Evolutionary conservation across 371 early-diverging fungal species (phyloP).

Genomic region (Mucor sp.): DNA sequence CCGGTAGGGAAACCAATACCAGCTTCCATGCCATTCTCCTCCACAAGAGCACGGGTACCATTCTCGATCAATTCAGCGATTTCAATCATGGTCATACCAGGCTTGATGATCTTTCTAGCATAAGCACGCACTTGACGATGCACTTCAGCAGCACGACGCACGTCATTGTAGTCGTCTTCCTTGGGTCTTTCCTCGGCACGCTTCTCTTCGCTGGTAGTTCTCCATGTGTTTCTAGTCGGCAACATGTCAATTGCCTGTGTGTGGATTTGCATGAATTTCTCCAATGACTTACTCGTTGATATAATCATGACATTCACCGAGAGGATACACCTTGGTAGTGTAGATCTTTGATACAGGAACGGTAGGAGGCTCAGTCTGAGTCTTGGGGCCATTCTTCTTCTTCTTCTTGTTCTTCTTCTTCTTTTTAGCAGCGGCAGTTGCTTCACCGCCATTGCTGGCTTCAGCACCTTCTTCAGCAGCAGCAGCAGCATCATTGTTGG

Average conservation of each 20-base stretch:
- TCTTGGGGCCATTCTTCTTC: slow-evolving; percentile 62
- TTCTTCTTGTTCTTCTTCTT: slow-evolving; percentile 75
- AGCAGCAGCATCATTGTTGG: not conserved
- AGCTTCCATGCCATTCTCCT: slow-evolving; percentile 88
- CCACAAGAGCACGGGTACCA: slow-evolving; percentile 88
- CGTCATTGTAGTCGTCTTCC: slow-evolving; percentile 75
- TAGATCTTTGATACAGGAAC: slow-evolving; percentile 81
- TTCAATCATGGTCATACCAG: slow-evolving; percentile 96
- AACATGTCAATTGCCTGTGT: not conserved
- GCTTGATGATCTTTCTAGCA: slow-evolving; percentile 85
- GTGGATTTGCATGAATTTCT: slow-evolving; percentile 2
- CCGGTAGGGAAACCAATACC: slow-evolving; percentile 99
- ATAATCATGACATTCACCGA: slow-evolving; percentile 76
- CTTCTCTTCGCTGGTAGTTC: slow-evolving; percentile 84
- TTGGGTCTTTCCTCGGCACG: slow-evolving; percentile 67
- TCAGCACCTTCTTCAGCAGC: not conserved
- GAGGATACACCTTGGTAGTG: slow-evolving; percentile 67
- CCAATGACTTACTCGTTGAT: slow-evolving; percentile 61
- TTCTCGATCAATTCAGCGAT: slow-evolving; percentile 96
- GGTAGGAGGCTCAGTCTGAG: slow-evolving; percentile 77
- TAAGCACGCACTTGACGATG: slow-evolving; percentile 90
- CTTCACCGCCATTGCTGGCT: slow-evolving; percentile 4
- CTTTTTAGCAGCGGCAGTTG: slow-evolving; percentile 34
- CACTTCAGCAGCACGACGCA: slow-evolving; percentile 92
- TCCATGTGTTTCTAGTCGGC: slow-evolving; percentile 64